Conservation (phyloP, 2,329 filamentous ascomycete genomes). For the Verticillium nubilum region DNA sequence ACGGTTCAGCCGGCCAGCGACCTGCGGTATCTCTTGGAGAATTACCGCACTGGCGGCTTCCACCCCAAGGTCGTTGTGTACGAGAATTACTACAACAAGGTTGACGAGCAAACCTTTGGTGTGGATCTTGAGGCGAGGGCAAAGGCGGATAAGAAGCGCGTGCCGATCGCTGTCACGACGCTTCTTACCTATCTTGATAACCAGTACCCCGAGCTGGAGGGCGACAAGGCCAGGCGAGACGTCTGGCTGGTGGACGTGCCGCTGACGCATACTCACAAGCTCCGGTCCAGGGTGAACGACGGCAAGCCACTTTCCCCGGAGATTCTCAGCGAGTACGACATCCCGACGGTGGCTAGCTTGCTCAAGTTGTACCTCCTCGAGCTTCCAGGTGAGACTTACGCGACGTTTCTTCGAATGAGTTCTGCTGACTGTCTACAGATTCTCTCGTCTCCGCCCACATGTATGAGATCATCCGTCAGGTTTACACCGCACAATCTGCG, state of each 20-base stretch:
- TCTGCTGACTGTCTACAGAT: slow-evolving; percentile 46
- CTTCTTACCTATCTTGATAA: slow-evolving; percentile 94
- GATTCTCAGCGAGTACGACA: slow-evolving; percentile 79
- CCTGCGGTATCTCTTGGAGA: slow-evolving; percentile 89
- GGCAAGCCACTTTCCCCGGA: slow-evolving; percentile 75
- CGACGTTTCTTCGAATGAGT: neutral
- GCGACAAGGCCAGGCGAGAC: slow-evolving; percentile 83
- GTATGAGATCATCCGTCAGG: slow-evolving; percentile 97
- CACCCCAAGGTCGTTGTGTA: slow-evolving; percentile 87
- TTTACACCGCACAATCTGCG: slow-evolving; percentile 61
- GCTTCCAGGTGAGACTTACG: slow-evolving; percentile 68
- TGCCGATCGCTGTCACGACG: slow-evolving; percentile 86
- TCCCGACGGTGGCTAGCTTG: slow-evolving; percentile 87
- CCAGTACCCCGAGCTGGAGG: slow-evolving; percentile 95
- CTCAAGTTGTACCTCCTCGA: slow-evolving; percentile 93
- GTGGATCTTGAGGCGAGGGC: slow-evolving; percentile 96
- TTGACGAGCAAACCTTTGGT: slow-evolving; percentile 96
- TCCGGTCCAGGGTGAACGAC: slow-evolving; percentile 79
- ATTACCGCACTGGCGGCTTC: slow-evolving; percentile 92
- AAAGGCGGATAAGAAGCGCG: slow-evolving; percentile 88
- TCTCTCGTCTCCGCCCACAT: slow-evolving; percentile 98
- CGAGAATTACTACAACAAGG: slow-evolving; percentile 98
- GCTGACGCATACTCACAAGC: slow-evolving; percentile 74
- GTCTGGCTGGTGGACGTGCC: slow-evolving; percentile 96
- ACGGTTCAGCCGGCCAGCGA: slow-evolving; percentile 93